Conservation (phyloP, 164 flowering plant species). For the Aristolochia fimbriata region DNA sequence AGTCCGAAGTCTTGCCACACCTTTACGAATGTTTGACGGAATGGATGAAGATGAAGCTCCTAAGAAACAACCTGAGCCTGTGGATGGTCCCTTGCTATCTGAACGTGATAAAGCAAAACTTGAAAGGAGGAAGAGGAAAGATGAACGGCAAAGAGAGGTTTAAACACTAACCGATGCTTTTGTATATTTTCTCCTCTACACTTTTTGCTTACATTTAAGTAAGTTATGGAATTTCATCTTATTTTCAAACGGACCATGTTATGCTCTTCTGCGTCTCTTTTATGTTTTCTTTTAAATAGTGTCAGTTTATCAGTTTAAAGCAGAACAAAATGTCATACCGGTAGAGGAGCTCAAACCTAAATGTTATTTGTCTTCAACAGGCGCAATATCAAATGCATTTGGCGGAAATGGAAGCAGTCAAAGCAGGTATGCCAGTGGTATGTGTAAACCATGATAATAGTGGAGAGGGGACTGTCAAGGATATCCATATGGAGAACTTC, state of each 20-base stretch:
- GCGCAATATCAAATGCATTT: slow-evolving; percentile 80
- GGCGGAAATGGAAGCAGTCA: slow-evolving; percentile 92
- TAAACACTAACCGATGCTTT: not conserved
- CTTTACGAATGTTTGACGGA: slow-evolving; percentile 89
- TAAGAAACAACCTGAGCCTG: slow-evolving; percentile 69
- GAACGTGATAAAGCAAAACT: slow-evolving; percentile 77
- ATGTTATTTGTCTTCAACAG: slow-evolving; percentile 25
- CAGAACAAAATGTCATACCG: no score
- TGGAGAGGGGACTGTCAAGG: slow-evolving; percentile 60
- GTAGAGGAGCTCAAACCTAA: no score
- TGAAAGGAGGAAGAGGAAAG: slow-evolving; percentile 89
- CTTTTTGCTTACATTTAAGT: no score
- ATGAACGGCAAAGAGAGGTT: slow-evolving; percentile 96
- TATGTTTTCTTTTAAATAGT: no score
- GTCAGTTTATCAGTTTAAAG: no score
- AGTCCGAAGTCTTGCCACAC: slow-evolving; percentile 76
- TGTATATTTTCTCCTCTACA: no score
- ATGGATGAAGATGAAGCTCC: slow-evolving; percentile 82
- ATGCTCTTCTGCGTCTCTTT: no score
- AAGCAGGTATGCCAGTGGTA: slow-evolving; percentile 93
- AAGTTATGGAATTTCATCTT: no score
- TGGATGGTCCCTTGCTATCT: slow-evolving; percentile 79
- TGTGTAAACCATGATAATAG: slow-evolving; percentile 62
- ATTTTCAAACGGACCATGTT: no score
- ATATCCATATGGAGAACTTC: slow-evolving; percentile 90